Evolutionary conservation across 2,329 filamentous ascomycete species (phyloP), one percentile per base, ranked within the genome.

Genomic region (Simplicillium sp.): DNA sequence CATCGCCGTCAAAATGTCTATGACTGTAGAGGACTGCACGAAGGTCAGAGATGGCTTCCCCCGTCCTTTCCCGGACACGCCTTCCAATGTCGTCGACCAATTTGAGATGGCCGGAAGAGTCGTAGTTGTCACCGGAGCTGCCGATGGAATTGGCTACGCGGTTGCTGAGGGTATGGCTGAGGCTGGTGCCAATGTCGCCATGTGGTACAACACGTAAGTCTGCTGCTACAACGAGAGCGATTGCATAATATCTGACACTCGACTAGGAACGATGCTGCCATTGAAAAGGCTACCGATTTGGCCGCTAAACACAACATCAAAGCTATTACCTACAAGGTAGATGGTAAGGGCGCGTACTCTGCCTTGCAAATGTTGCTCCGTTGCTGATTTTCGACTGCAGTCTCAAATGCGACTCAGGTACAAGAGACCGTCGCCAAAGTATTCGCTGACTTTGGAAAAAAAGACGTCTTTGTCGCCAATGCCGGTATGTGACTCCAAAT

Each of bases 111-210:
- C 49, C 5, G 66, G 59, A 8, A 69, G 60, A 42, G 59, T 64
- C 41, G 60, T 63, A 0, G 59, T 64, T n/a, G 54, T 71, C 1
- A 70, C 57, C 0, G 68, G 68, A 4, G 67, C 66, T 1, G 60
- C 65, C 0, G 66, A 68, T 33, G 68, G 68, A 0, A 62, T 71
- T 33, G 68, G 82, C 34, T 64, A 83, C 18, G 70, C 71, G 5
- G 70, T 84, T 20, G 81, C 80, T 12, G 65, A 81, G 29, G 79
- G 68, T 1, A 67, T 80, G 28, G 81, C 82, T 13, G 82, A 87
- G 55, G 78, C 80, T 13, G 82, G 82, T 37, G 80, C 80, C 43
- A 82, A 85, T 49, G 77, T 86, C 16, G 81, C 47, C 0, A 38
- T 61, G 4, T 54, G 51, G 52, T 61, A 60, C 35, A 54, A 58